Base-by-base conservation (phyloP, 257 asterid genomes). In the Salvia splendens region DNA sequence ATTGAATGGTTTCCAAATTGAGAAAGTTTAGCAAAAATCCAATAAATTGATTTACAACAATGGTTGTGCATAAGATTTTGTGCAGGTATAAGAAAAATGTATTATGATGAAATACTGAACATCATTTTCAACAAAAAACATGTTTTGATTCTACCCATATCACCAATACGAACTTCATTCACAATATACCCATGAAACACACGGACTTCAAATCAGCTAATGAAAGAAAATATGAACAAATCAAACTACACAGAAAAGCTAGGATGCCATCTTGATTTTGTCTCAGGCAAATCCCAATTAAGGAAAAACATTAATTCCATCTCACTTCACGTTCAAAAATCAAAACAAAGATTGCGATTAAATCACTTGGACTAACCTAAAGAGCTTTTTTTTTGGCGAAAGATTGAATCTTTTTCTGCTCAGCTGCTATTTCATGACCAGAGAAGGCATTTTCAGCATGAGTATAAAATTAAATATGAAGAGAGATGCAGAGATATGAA, bases 111-210 rank as follows among this genome's bases (percentile, higher is more conserved):
- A 60, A 16, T 16, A 14, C 6, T 51, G 53, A 14, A 55, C 20
- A 35, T 14, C 46, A 54, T 43, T 45, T 52, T 64, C 75, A 56
- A 50, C 9, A 63, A 57, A 47, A 10, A 20, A 24, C 43, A 35
- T 42, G 24, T 24, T 1, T 24, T 24, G 30, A 24, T 24, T 24
- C 30, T 24, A 24, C 30, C 30, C 30, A 24, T 24, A 24, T 28
- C 17, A 5, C 38, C 51, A 49, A 33, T 8, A 33, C 38, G 12
- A 20, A 62, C 64, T 17, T 47, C 41, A 53, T 50, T 69, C 67
- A 40, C 8, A 59, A 53, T 24, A 53, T 7, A 77, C 55, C 70
- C 75, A 76, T 1, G 62, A 51, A 65, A 67, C 62, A 32, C 30
- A 33, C 14, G 54, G 33, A 57, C 57, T 64, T 36, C 10, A 32